Conservation (phyloP, 2,329 filamentous ascomycete species). For the Stachybotrys elegans region DNA sequence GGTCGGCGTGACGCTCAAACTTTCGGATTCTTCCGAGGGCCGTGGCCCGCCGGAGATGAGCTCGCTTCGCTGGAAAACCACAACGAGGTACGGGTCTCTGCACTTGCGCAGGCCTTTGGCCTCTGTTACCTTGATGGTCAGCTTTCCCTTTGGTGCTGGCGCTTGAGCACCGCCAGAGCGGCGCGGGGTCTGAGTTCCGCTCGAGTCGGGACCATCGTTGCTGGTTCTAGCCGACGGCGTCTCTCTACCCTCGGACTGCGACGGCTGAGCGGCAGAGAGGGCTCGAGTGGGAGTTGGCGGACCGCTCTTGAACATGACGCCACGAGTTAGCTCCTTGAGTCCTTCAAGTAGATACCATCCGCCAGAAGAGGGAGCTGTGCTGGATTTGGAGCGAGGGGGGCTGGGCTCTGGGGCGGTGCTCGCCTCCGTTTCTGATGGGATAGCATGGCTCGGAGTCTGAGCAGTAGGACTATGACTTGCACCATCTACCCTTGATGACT, state of each 20-base stretch:
- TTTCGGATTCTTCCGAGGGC: conserved; percentile 56
- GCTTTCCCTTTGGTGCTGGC: conserved; percentile 74
- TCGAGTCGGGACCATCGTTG: conserved; percentile 38
- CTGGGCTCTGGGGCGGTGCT: conserved; percentile 35
- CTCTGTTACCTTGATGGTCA: conserved; percentile 84
- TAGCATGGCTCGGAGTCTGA: conserved; percentile 16
- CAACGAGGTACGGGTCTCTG: conserved; percentile 90
- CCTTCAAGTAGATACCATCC: conserved; percentile 61
- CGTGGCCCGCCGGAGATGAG: conserved; percentile 86
- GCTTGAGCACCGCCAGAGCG: conserved; percentile 54
- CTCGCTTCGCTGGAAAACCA: conserved; percentile 94
- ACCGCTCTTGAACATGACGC: conserved; percentile 73
- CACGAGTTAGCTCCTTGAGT: conserved; percentile 85
- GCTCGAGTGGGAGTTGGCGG: conserved; percentile 86
- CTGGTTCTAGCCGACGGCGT: conserved; percentile 30
- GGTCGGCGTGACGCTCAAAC: conserved; percentile 40
- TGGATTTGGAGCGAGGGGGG: conserved; percentile 43
- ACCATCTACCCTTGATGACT: no score
- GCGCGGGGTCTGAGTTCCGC: conserved; percentile 49
- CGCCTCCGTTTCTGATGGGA: conserved; percentile 44
- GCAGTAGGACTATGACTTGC: no score
- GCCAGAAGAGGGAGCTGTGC: conserved; percentile 32
- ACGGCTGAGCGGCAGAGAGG: conserved; percentile 60
- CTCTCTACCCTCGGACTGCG: conserved; percentile 40
- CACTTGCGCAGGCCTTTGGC: conserved; percentile 77